Conservation (phyloP, 2,329 filamentous ascomycete genomes). For the Samsoniella hepiali region DNA sequence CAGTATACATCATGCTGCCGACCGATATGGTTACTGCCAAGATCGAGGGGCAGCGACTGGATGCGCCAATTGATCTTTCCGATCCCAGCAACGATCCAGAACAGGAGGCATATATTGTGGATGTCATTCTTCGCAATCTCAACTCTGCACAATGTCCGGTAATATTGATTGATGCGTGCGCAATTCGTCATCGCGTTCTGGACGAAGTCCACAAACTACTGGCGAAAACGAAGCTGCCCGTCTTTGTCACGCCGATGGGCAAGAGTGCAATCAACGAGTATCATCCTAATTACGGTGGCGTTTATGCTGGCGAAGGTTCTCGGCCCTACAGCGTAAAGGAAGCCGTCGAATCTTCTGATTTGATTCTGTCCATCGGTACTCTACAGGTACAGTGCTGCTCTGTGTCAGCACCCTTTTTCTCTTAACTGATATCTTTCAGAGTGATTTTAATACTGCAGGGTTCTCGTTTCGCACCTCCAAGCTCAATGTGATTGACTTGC, state of each 20-base stretch:
- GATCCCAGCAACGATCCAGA: conserved; percentile 64
- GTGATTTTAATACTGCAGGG: conserved; percentile 78
- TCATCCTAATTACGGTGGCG: conserved; percentile 72
- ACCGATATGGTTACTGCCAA: conserved; percentile 77
- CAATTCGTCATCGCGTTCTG: conserved; percentile 71
- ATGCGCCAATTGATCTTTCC: conserved; percentile 65
- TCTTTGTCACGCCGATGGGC: conserved; percentile 88
- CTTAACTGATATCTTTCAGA: conserved; percentile 38
- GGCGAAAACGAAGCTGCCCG: conserved; percentile 69
- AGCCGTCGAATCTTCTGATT: conserved; percentile 64
- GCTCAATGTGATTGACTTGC: conserved; percentile 76
- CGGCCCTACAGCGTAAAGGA: conserved; percentile 59
- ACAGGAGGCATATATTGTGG: conserved; percentile 78
- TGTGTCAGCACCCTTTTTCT: background rate
- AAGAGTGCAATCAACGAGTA: conserved; percentile 80
- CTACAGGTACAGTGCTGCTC: conserved; percentile 42
- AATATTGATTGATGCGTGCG: conserved; percentile 79
- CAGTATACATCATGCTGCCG: conserved; percentile 80
- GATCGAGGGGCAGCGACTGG: conserved; percentile 68
- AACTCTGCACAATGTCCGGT: conserved; percentile 70
- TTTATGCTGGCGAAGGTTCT: conserved; percentile 79
- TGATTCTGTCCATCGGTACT: conserved; percentile 67
- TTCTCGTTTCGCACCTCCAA: conserved; percentile 78
- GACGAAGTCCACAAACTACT: conserved; percentile 70
- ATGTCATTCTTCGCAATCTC: conserved; percentile 71